Conservation (phyloP, 73 alveolate species). For the Blepharisma japonicum region DNA sequence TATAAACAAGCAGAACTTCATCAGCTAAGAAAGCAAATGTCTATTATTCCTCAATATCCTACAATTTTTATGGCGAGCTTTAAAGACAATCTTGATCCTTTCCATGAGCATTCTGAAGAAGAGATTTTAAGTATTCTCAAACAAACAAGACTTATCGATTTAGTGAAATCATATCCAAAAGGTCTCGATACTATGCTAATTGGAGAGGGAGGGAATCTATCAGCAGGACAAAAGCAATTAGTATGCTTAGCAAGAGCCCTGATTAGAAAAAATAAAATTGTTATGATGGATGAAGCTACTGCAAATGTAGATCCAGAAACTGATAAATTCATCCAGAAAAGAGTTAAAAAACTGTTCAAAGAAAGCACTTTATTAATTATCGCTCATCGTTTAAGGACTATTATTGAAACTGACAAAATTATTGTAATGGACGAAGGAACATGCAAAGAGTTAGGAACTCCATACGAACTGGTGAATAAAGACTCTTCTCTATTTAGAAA, state of each 20-base stretch:
- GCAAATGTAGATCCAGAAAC: constrained; percentile 76
- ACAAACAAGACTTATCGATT: neutral
- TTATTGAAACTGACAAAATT: constrained; percentile 62
- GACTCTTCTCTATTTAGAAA: neutral
- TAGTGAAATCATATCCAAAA: neutral
- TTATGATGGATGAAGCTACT: constrained; percentile 83
- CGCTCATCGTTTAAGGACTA: constrained; percentile 76
- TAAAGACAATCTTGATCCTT: constrained; percentile 51
- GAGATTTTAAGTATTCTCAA: constrained; percentile 36
- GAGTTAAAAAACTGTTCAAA: constrained; percentile 46
- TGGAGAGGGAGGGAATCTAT: constrained; percentile 81
- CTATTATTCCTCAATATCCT: constrained; percentile 49
- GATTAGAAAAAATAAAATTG: constrained; percentile 53
- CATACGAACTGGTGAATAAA: neutral
- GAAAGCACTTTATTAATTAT: constrained; percentile 68
- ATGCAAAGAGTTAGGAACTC: neutral
- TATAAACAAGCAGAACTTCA: constrained; percentile 53
- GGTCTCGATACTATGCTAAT: constrained; percentile 61
- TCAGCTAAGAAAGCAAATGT: constrained; percentile 59
- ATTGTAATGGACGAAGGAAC: constrained; percentile 64
- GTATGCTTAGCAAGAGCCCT: constrained; percentile 91
- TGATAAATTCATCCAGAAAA: constrained; percentile 60
- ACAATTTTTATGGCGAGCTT: constrained; percentile 43
- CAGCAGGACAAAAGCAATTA: constrained; percentile 92
- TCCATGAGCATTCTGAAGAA: constrained; percentile 33